phyloP scores from a whole-genome alignment of 148 eudicot genomes.

The Vaccinium vitisidaea region DNA sequence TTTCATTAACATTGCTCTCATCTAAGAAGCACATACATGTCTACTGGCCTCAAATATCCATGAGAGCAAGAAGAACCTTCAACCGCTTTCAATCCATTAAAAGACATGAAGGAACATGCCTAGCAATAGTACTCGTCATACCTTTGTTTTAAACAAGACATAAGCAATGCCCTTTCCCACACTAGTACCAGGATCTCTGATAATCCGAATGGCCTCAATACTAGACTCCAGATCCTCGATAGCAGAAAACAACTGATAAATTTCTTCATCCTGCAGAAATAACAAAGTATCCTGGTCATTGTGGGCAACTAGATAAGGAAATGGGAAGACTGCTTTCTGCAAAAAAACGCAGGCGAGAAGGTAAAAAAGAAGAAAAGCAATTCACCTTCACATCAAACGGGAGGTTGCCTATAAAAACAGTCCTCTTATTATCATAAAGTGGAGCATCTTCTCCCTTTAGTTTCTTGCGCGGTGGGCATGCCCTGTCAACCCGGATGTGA shows the following conservation, averaged over 20 bases:
- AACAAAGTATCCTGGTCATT: conserved; percentile 16
- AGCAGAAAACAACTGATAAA: conserved; percentile 64
- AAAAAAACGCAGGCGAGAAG: neutral
- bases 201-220: conserved; percentile 79
- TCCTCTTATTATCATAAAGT: conserved; percentile 78
- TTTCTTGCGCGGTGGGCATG: conserved; percentile 98
- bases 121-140: conserved; percentile 29
- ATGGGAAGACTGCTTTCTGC: neutral
- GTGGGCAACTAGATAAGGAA: neutral
- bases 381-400: conserved; percentile 97
- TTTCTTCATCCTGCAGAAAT: conserved; percentile 71
- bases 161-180: conserved; percentile 90
- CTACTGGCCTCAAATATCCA: neutral
- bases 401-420: conserved; percentile 83
- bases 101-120: neutral
- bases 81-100: conserved; percentile 2
- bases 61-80: neutral
- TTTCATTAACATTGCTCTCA: neutral
- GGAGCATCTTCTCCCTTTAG: conserved; percentile 68
- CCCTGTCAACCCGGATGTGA: conserved; percentile 94
- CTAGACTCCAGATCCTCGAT: conserved; percentile 62
- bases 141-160: conserved; percentile 89
- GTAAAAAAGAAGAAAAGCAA: neutral
- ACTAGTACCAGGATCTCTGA: conserved; percentile 77
- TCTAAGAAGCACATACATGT: neutral